A percentile compares a stretch with the other conserved stretches of the same genome.
Evolutionary conservation across 495 filamentous ascomycete genomes (phyloP).

Genomic region (Neurospora intermedia): DNA sequence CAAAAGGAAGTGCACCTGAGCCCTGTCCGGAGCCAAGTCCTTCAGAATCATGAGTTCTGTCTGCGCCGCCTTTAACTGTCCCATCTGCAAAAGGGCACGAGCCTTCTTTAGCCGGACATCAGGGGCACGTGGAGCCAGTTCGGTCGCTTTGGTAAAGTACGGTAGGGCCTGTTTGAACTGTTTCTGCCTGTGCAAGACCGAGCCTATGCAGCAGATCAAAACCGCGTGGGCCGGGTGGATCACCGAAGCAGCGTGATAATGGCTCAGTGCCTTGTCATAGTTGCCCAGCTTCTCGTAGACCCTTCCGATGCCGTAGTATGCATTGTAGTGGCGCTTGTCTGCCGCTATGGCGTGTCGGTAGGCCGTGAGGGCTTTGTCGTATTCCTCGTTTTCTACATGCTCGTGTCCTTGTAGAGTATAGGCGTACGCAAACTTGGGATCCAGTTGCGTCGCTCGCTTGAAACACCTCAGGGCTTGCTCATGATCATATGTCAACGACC

Average conservation of each 20-base stretch:
- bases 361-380: conserved; percentile 78
- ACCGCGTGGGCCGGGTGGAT: conserved; percentile 92
- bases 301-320: conserved; percentile 88
- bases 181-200: conserved; percentile 76
- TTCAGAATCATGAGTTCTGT: conserved; percentile 72
- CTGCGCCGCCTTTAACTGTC: conserved; percentile 57
- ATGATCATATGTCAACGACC: conserved; percentile 88
- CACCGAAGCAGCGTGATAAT: conserved; percentile 72
- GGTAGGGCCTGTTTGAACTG: conserved; percentile 64
- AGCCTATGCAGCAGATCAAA: conserved; percentile 81
- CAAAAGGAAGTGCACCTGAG: conserved; percentile 88
- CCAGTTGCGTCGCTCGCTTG: conserved; percentile 81
- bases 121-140: conserved; percentile 68
- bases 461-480: conserved; percentile 93
- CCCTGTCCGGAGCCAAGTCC: conserved; percentile 85
- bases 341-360: conserved; percentile 76
- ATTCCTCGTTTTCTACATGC: conserved; percentile 93
- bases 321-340: conserved; percentile 87
- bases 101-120: conserved; percentile 86
- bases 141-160: conserved; percentile 69
- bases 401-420: conserved; percentile 95
- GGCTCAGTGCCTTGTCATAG: conserved; percentile 77
- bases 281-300: conserved; percentile 94
- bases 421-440: conserved; percentile 87
- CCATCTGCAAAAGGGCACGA: conserved; percentile 70